Evolutionary conservation across 352 stramenopile species (phyloP), one percentile per base, ranked within the genome.

Genomic region (Globisporangium middletonii): DNA sequence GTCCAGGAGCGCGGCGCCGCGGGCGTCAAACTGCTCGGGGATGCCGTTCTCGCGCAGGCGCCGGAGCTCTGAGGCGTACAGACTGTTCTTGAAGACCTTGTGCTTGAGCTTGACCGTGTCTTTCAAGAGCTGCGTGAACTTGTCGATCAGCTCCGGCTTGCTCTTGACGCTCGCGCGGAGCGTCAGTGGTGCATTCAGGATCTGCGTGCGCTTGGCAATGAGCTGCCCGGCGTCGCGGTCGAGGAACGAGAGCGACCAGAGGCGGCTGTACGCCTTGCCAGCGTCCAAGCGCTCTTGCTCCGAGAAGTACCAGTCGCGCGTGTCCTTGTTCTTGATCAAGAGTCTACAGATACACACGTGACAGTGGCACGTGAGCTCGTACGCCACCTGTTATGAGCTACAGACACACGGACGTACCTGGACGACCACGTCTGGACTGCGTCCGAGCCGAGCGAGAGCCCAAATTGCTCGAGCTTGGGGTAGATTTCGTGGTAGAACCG

Each of bases 311-410:
- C 83, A 94, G 50, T 93, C 82, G 12, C 82, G 71, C 2, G 86
- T 92, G 12, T 95, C 83, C 63, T 93, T 93, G 64, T 92, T 92
- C 63, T 93, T 95, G 62, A 95, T 93, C 9, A 93, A 64, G 43
- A 95, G 58, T 57, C 72, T 80, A 11, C 19, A 35, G 26, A 43
- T 27, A 41, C n/a, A 50, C n/a, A 33, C 28, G 45, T 5, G 45
- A 7, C 11, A 50, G 45, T 23, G 52, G 41, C 13, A 16, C 16
- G 49, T 35, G 30, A 35, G 30, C 30, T 35, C 30, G 4, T 8
- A 35, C 4, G 30, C 16, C 43, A 28, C 26, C 37, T 19, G 23
- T 2, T 30, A 15, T 2, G 4, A 60, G 13, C 18, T 8, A 30
- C 16, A 16, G 5, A 12, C 3, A 43, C 41, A 54, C 5, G 4